Base-by-base conservation (phyloP, 2,329 filamentous ascomycete genomes). In the Plenodomus biglobosus region DNA sequence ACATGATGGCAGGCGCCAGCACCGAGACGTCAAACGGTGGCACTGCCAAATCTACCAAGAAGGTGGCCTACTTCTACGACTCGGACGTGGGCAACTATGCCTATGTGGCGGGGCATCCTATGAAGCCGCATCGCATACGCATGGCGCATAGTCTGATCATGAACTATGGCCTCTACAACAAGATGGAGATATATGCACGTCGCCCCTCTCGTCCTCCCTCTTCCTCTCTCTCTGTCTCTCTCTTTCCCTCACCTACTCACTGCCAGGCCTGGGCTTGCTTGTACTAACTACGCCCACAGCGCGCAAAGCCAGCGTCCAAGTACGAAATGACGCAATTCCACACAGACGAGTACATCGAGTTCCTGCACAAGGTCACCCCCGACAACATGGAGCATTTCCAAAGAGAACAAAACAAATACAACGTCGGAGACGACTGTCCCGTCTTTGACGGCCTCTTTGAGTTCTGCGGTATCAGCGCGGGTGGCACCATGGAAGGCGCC, bases 41-140 rank as follows among this genome's bases (percentile, higher is more conserved):
- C 50, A 60, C 57, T 19, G 52, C 59, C 3, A 59, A 62, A 21
- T 56, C 27, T 3, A 56, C 65, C 6, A 95, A 94, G 76, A 90
- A 92, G 69, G 90, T 97, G 49, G 92, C 92, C 46, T 97, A 97
- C 76, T 97, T 97, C 74, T 97, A 97, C 80, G 92, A 97, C 70
- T 95, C 90, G 2, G 92, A 97, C 75, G 94, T 97, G 69, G 92
- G 92, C 58, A 97, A 97, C 74, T 97, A 96, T 78, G 92, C 92
- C 70, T 97, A 97, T 69, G 90, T 95, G 48, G 80, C 82, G 11
- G 81, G 81, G n/a, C 83, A 80, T 73, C 82, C 84, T 27, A 86
- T 86, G 83, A 85, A 85, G 71, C 82, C 83, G 32, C 82, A 83
- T 66, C 77, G 85, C 55, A 87, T 88, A 73, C 78, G 85, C 59